phyloP scores from a whole-genome alignment of 129 eudicot genomes.

The Erigeron canadensis region DNA sequence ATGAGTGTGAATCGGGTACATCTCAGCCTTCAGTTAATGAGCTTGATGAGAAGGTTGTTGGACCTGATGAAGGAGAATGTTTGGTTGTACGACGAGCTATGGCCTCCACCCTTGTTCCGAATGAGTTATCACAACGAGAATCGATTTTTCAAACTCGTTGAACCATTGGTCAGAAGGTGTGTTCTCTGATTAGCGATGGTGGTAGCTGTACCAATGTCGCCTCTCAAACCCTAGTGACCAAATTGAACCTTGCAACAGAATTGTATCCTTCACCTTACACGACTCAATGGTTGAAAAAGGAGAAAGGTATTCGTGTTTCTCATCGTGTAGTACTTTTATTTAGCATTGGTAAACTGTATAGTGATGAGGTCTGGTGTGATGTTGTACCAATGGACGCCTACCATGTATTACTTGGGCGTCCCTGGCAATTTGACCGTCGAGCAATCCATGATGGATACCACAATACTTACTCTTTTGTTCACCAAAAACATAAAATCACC shows the following conservation, averaged over 20 bases:
- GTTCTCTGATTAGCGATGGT: neutral
- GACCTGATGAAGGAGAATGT: neutral
- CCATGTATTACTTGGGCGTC: neutral
- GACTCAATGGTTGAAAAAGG: neutral
- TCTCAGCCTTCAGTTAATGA: too few relatives aligned
- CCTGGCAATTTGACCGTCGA: neutral
- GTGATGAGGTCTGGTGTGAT: neutral
- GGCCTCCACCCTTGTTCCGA: too few relatives aligned
- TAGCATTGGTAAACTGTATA: neutral
- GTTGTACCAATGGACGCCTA: neutral
- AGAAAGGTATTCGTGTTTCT: neutral
- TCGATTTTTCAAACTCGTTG: neutral
- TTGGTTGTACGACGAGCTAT: too few relatives aligned
- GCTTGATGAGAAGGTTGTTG: too few relatives aligned
- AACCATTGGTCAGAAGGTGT: neutral
- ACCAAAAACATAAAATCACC: too few relatives aligned
- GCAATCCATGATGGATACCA: too few relatives aligned
- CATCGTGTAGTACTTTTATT: too few relatives aligned
- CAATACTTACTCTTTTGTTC: too few relatives aligned
- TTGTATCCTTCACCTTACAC: neutral
- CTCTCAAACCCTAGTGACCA: neutral
- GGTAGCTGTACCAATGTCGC: neutral
- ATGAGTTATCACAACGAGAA: neutral
- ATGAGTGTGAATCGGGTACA: too few relatives aligned
- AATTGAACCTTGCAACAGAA: neutral